Percentiles rank a stretch among this genome's conserved stretches.
These are phyloP conservation scores for Ephemerocybe angulata DNA, from an alignment of 768 basidiomycete species.

Conservation along the genomic window DNA sequence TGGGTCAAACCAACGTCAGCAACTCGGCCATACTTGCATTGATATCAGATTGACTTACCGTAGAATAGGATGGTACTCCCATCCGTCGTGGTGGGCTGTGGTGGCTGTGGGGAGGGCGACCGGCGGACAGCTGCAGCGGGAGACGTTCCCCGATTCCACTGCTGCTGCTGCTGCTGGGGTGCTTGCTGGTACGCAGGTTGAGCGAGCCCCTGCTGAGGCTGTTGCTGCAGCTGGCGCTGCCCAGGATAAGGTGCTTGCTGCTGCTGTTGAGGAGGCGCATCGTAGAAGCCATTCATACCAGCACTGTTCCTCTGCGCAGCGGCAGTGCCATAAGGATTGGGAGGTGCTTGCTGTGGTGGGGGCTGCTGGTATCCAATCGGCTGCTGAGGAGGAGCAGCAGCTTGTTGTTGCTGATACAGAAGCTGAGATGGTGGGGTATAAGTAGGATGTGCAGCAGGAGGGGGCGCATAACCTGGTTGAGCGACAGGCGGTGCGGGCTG, in stretches of 20 bases:
- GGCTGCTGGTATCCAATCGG: background rate
- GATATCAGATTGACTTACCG: no score
- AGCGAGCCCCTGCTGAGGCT: constrained; percentile 1
- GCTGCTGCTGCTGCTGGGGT: constrained; percentile 22
- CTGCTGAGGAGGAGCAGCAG: background rate
- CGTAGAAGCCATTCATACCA: background rate
- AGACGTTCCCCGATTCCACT: constrained; percentile 15
- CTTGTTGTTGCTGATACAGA: constrained; percentile 13
- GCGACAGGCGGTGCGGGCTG: constrained; percentile 29
- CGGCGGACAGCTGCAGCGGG: constrained; percentile 39
- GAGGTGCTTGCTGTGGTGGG: background rate
- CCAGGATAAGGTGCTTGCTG: background rate
- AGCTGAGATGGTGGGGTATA: constrained; percentile 16
- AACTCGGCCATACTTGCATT: no score
- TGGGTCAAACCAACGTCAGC: constrained; percentile 6
- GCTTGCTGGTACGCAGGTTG: constrained; percentile 26
- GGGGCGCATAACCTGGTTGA: constrained; percentile 32
- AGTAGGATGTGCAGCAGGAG: constrained; percentile 27
- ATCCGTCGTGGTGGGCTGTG: constrained; percentile 65
- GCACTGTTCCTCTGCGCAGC: background rate
- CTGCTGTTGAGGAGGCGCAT: background rate
- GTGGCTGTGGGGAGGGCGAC: constrained; percentile 38
- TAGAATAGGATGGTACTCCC: constrained; percentile 85
- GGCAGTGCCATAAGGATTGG: background rate
- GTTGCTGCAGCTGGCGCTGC: constrained; percentile 6